These are phyloP conservation scores for Galerina marginata DNA, from an alignment of 768 basidiomycete species.

Conservation along the genomic window DNA sequence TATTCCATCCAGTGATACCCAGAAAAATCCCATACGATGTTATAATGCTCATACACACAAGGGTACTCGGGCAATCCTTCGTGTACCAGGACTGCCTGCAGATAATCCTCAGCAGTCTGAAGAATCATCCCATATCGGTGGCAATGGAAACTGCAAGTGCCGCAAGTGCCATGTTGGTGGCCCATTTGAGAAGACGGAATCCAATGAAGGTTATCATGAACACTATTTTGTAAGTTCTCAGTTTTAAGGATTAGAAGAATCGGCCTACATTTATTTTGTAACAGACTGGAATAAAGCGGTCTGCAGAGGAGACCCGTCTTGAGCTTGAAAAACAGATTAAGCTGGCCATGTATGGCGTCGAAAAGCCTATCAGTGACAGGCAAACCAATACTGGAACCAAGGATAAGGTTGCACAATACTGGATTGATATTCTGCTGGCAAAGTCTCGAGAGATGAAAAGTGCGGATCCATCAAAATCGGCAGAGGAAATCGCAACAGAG, in stretches of 20 bases:
- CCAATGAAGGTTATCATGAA: constrained; percentile 33
- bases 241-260: not conserved
- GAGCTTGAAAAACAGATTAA: constrained; percentile 11
- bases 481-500: constrained; percentile 7
- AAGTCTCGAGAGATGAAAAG: constrained; percentile 14
- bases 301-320: not conserved
- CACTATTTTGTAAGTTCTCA: constrained; percentile 22
- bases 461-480: not conserved
- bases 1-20: not conserved
- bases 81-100: constrained; percentile 20
- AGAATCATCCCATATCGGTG: constrained; percentile 39
- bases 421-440: constrained; percentile 34
- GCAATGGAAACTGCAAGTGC: constrained; percentile 39
- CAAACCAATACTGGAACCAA: constrained; percentile 39
- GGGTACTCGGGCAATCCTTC: constrained; percentile 3
- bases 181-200: constrained; percentile 26
- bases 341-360: constrained; percentile 10
- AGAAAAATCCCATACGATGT: constrained; percentile 3
- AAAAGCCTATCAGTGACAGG: constrained; percentile 7
- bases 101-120: constrained; percentile 43
- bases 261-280: no score
- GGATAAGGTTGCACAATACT: constrained; percentile 35
- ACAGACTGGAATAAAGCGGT: constrained; percentile 6
- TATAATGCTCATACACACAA: constrained; percentile 2
- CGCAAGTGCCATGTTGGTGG: constrained; percentile 39